Evolutionary conservation across 257 asterid genomes (phyloP).

Genomic region (Pogostemon cablin): DNA sequence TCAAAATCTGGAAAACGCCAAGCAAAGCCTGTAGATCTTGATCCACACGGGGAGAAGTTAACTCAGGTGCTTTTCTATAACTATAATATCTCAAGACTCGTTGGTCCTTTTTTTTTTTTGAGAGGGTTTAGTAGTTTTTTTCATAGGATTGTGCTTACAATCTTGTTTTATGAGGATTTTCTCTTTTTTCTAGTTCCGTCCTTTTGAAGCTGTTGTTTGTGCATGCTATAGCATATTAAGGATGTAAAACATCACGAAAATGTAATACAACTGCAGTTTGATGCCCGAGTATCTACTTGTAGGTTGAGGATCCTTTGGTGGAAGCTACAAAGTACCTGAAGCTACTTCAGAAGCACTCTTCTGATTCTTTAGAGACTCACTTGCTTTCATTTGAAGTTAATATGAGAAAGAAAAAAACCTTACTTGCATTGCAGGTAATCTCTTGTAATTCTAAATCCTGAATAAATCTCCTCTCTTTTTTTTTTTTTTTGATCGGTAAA

Average conservation of each 20-base stretch:
- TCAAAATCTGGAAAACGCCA: conserved; percentile 84
- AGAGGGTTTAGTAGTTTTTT: background rate
- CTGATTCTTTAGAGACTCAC: conserved; percentile 82
- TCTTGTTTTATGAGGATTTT: conserved; percentile 24
- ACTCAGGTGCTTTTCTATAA: conserved; percentile 58
- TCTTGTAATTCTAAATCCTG: conserved; percentile 16
- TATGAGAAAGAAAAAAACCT: conserved; percentile 77
- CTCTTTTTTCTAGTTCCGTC: conserved; percentile 16
- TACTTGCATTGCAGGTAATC: conserved; percentile 85
- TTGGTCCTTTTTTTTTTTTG: background rate
- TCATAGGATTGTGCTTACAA: conserved; percentile 13
- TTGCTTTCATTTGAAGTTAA: conserved; percentile 88
- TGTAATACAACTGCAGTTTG: conserved; percentile 10
- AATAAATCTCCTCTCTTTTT: conserved; percentile 2
- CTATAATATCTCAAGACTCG: background rate
- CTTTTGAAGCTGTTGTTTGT: background rate
- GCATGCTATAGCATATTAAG: conserved; percentile 4
- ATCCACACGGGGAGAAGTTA: conserved; percentile 91
- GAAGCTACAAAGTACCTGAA: conserved; percentile 97
- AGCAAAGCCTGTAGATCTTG: conserved; percentile 82
- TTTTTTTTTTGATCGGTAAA: no score
- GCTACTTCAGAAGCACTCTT: conserved; percentile 90
- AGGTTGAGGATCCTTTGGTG: conserved; percentile 90
- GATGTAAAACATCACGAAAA: conserved; percentile 7
- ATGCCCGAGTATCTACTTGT: conserved; percentile 31